Conservation (phyloP, 352 stramenopile genomes). For the Blastocystis hominis region DNA sequence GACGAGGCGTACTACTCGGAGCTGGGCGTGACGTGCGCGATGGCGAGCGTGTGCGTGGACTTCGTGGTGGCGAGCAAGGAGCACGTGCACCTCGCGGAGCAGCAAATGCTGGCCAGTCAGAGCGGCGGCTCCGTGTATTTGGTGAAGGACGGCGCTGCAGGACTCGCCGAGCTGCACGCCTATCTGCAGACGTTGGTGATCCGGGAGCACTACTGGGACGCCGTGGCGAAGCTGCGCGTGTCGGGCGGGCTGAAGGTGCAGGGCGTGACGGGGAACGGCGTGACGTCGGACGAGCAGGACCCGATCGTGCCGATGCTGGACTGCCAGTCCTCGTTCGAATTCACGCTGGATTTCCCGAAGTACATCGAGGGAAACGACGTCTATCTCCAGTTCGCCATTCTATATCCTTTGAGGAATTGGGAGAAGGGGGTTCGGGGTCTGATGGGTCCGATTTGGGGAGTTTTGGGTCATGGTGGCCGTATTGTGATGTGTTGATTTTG, state of each 20-base stretch:
- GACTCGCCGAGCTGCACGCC: not conserved
- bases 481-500: not conserved
- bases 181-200: slow-evolving; percentile 38
- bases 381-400: not conserved
- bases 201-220: not conserved
- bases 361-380: not conserved
- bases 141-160: not conserved
- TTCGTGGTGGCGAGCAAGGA: not conserved
- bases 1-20: slow-evolving; percentile 30
- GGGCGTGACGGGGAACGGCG: not conserved
- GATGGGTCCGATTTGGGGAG: not conserved
- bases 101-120: not conserved
- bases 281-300: not conserved
- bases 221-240: slow-evolving; percentile 10
- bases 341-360: slow-evolving; percentile 33
- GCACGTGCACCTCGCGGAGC: slow-evolving; percentile 51
- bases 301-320: not conserved
- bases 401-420: not conserved
- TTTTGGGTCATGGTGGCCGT: not conserved
- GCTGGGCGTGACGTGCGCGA: not conserved
- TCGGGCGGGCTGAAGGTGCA: not conserved
- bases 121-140: slow-evolving; percentile 3
- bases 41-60: not conserved
- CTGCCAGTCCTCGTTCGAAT: not conserved
- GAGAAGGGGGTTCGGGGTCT: not conserved